Conservation (phyloP, 108 stramenopile species). For the Craspedostauros australis region DNA sequence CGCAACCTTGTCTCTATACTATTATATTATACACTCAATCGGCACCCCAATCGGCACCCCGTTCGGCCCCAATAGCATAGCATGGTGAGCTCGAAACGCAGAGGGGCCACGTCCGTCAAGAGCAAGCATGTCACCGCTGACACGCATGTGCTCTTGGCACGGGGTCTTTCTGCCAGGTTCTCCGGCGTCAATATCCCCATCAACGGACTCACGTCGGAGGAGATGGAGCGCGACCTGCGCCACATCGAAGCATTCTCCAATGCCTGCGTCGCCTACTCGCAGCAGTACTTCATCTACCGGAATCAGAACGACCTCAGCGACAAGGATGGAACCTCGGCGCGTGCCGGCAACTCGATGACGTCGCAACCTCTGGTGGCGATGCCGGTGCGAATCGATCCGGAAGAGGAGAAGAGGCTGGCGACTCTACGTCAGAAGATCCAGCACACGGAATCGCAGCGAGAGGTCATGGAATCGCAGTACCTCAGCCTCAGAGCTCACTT, state of each 20-base stretch:
- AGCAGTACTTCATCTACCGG: constrained; percentile 60
- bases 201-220: constrained; percentile 25
- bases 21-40: no score
- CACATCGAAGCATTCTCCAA: constrained; percentile 78
- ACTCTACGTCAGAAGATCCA: constrained; percentile 67
- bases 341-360: background rate
- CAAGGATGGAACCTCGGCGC: background rate
- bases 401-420: constrained; percentile 77
- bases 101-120: no score
- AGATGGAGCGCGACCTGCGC: constrained; percentile 72
- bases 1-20: no score
- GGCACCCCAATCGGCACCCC: no score
- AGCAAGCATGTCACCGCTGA: no score
- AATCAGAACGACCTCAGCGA: constrained; percentile 32
- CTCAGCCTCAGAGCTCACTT: constrained; percentile 74
- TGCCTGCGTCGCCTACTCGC: constrained; percentile 63
- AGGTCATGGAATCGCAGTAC: constrained; percentile 73
- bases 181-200: constrained; percentile 47
- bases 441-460: constrained; percentile 64
- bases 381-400: constrained; percentile 85
- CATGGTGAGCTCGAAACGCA: no score
- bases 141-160: constrained; percentile 54
- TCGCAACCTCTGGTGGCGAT: constrained; percentile 31
- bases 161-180: constrained; percentile 68
- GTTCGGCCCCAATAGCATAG: no score